These are phyloP conservation scores for Asterophora parasitica DNA, from an alignment of 768 basidiomycete species.

Conservation along the genomic window DNA sequence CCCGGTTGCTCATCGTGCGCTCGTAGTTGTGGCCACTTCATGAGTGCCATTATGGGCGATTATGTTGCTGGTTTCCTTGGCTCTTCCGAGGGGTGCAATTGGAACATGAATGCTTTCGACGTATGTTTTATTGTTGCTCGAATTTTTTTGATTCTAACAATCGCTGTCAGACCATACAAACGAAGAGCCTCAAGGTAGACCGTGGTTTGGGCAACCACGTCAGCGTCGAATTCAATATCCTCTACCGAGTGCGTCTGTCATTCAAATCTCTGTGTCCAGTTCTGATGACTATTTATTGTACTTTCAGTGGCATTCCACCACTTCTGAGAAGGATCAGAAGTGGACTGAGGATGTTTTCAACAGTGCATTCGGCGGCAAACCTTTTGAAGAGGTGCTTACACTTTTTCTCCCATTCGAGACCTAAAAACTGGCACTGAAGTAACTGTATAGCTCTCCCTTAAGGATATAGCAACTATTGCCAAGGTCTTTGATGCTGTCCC, in stretches of 20 bases:
- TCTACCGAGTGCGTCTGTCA: slow-evolving; percentile 31
- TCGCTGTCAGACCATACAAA: slow-evolving; percentile 29
- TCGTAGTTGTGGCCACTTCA: slow-evolving; percentile 46
- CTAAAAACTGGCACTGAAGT: neutral
- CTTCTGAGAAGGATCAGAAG: slow-evolving; percentile 40
- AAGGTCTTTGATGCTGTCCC: slow-evolving; percentile 13
- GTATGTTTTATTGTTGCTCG: slow-evolving; percentile 9
- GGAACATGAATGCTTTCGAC: slow-evolving; percentile 50
- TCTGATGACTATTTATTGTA: neutral
- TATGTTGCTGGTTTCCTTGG: slow-evolving; percentile 58
- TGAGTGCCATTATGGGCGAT: slow-evolving; percentile 48
- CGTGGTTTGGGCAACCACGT: slow-evolving; percentile 61
- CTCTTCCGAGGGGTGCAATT: slow-evolving; percentile 44
- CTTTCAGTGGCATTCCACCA: slow-evolving; percentile 50
- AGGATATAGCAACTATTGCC: slow-evolving; percentile 19
- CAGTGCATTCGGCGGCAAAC: slow-evolving; percentile 30
- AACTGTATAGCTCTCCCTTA: slow-evolving; percentile 14
- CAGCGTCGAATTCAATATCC: slow-evolving; percentile 61
- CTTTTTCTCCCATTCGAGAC: neutral
- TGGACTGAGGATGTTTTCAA: slow-evolving; percentile 48
- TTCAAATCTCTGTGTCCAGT: too few species aligned
- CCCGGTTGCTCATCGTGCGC: neutral
- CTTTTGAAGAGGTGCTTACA: slow-evolving; percentile 27
- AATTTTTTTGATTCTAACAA: neutral
- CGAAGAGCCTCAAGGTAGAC: slow-evolving; percentile 26